phyloP scores from a whole-genome alignment of 257 asterid genomes.

The Ophiorrhiza pumila region DNA sequence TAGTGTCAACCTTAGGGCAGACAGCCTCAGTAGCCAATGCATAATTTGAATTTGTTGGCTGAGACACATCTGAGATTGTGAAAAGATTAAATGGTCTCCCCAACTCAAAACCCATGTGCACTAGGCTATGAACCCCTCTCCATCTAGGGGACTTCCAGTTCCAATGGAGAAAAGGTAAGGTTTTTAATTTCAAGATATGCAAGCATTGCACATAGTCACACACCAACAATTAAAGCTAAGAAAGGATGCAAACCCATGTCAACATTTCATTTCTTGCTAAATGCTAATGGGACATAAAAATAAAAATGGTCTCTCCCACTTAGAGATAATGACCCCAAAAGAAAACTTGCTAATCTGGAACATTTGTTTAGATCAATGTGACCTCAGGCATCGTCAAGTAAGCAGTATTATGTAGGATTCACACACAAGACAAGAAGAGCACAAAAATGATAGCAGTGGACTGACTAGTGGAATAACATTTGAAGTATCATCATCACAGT shows the following conservation, averaged over 20 bases:
- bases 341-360: too few relatives aligned
- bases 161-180: too few relatives aligned
- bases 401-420: not conserved
- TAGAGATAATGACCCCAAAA: too few relatives aligned
- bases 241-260: too few relatives aligned
- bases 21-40: not conserved
- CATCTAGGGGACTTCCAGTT: too few relatives aligned
- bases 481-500: slow-evolving; percentile 4
- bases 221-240: too few relatives aligned
- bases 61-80: not conserved
- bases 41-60: slow-evolving; percentile 4
- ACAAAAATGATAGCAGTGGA: not conserved
- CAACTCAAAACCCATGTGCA: not conserved
- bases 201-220: too few relatives aligned
- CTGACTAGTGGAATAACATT: not conserved
- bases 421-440: not conserved
- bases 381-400: slow-evolving; percentile 6
- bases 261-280: not conserved
- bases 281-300: too few relatives aligned
- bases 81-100: not conserved
- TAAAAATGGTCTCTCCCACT: too few relatives aligned
- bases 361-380: not conserved
- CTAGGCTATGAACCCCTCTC: not conserved
- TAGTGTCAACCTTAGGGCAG: not conserved
- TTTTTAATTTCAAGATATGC: too few relatives aligned